Evolutionary conservation across 1,284 basidiomycete genomes (phyloP), one percentile per base, ranked within the genome.

Genomic region (Irpex sp.): DNA sequence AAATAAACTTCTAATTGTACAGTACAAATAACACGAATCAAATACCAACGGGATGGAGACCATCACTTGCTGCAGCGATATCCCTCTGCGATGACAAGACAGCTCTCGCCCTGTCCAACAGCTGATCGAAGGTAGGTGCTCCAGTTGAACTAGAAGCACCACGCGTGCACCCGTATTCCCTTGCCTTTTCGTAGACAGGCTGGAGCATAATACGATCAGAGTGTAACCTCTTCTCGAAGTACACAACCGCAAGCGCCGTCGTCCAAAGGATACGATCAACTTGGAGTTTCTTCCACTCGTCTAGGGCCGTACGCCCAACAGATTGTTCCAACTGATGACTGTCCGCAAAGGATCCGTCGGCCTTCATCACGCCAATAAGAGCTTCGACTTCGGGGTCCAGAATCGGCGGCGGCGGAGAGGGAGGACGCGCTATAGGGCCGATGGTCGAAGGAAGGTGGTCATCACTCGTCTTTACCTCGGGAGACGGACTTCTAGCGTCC

Each of bases 301-400:
- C 58, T 6, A 62, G 17, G 5, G 58, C 59, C 4, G 39, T 39
- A 7, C 53, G 13, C 13, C 65, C 63, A 31, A 66, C 54, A 39
- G 63, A 43, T 13, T 36, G 39, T 13, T 54, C 35, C 17, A 66
- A 49, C 0, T 51, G 26, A 15, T 13, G 47, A 33, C 26, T 43
- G 9, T 50, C 54, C 2, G 33, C 17, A 56, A 66, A 66, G 4
- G 65, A 64, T 17, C 65, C 65, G 17, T 66, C 65, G 8, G 43
- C 59, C 5, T 58, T 35, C 49, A 62, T 61, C 21, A 62, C 47
- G n/a, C 43, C 19, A n/a, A 63, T 50, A n/a, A 67, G 60, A 1
- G 58, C 19, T 17, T 56, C 46, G 8, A 63, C 61, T 5, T 63
- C 36, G 13, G 61, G n/a, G 4, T 46, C 37, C 19, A 54, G 21